phyloP scores from a whole-genome alignment of 2,329 filamentous ascomycete genomes.

The Leptoxyphium fumago region DNA sequence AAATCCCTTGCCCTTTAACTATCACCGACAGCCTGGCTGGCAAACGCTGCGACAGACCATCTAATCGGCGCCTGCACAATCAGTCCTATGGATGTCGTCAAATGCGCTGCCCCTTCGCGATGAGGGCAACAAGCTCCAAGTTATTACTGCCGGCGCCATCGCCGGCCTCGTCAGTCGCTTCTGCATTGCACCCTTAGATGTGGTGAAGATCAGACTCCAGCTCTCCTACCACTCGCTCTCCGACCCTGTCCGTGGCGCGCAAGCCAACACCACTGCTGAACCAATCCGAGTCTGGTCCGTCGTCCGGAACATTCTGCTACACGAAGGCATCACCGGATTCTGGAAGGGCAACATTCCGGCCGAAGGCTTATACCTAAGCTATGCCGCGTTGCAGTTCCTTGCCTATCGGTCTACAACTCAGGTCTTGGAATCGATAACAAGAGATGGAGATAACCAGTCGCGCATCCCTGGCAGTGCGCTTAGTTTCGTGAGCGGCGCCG shows the following conservation, averaged over 20 bases:
- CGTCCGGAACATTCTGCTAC: constrained; percentile 50
- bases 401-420: constrained; percentile 65
- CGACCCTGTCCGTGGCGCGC: constrained; percentile 37
- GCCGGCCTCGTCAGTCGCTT: constrained; percentile 77
- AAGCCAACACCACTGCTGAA: constrained; percentile 37
- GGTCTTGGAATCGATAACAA: constrained; percentile 42
- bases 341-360: constrained; percentile 98
- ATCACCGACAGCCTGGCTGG: too few relatives aligned
- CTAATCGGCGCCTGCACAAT: too few relatives aligned
- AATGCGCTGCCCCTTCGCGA: constrained; percentile 50
- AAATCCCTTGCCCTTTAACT: too few relatives aligned
- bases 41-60: too few relatives aligned
- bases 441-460: constrained; percentile 27
- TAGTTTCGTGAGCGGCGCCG: constrained; percentile 70
- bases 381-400: constrained; percentile 80
- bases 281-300: constrained; percentile 7
- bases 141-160: constrained; percentile 49
- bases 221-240: constrained; percentile 76
- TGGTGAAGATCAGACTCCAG: constrained; percentile 94
- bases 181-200: constrained; percentile 86
- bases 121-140: constrained; percentile 55
- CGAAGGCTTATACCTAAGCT: constrained; percentile 84
- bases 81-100: constrained; percentile 44
- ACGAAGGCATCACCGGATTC: constrained; percentile 71
- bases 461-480: constrained; percentile 51